Conservation (phyloP, 768 basidiomycete species). For the Boletus speciosus region DNA sequence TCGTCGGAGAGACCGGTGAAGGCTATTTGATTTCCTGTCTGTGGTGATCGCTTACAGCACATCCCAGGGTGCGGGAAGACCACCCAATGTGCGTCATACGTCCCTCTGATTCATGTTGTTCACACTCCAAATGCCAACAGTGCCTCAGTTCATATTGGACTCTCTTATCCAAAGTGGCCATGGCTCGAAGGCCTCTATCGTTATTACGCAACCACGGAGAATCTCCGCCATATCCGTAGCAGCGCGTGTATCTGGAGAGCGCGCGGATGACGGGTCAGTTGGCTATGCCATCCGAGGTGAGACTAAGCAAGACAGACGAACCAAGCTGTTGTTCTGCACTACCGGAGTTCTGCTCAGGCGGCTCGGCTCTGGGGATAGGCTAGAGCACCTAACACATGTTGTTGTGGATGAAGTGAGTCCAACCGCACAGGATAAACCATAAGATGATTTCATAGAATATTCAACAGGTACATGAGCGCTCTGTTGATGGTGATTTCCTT, state of each 20-base stretch:
- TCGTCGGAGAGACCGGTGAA: constrained; percentile 87
- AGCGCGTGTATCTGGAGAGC: constrained; percentile 78
- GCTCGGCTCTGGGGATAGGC: constrained; percentile 66
- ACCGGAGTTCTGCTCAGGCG: constrained; percentile 89
- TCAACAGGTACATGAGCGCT: constrained; percentile 81
- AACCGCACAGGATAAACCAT: background rate
- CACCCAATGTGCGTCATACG: constrained; percentile 59
- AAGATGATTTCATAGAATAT: background rate
- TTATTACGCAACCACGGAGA: constrained; percentile 87
- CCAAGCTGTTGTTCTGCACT: constrained; percentile 85
- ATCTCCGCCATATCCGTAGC: constrained; percentile 89
- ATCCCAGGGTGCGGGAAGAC: constrained; percentile 81
- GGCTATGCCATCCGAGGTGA: constrained; percentile 92
- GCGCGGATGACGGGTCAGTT: constrained; percentile 70
- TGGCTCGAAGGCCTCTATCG: constrained; percentile 68
- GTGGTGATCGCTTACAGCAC: constrained; percentile 1
- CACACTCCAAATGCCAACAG: constrained; percentile 30
- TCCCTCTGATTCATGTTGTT: background rate
- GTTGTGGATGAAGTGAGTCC: constrained; percentile 80
- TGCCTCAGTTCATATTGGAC: constrained; percentile 90
- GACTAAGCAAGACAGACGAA: constrained; percentile 58
- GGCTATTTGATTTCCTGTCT: background rate
- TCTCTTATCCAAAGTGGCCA: constrained; percentile 59
- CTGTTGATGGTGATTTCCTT: constrained; percentile 87
- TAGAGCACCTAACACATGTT: constrained; percentile 75